Conservation (phyloP, 1,139 yeast species). For the Yamadazyma oceani region DNA sequence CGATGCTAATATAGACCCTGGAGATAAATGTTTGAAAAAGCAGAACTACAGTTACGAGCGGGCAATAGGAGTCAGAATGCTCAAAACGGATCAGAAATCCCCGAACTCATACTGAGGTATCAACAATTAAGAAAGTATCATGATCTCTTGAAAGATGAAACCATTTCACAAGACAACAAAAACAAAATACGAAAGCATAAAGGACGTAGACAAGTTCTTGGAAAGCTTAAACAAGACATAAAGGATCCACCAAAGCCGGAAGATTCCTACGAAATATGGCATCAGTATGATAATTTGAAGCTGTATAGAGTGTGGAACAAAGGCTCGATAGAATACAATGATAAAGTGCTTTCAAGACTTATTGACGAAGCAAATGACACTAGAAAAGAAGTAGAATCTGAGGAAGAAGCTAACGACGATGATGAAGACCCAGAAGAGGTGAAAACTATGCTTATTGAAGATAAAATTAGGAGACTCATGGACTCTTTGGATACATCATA, state of each 20-base stretch:
- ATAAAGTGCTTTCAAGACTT: slow-evolving; percentile 6
- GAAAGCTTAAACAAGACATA: slow-evolving; percentile 9
- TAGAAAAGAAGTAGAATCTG: slow-evolving; percentile 6
- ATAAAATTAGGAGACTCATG: slow-evolving; percentile 16
- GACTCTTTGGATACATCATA: slow-evolving; percentile 22
- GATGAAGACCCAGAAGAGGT: slow-evolving; percentile 12
- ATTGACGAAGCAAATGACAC: slow-evolving; percentile 4
- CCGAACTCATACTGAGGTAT: slow-evolving; percentile 4
- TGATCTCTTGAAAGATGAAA: slow-evolving; percentile 7
- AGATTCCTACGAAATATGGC: slow-evolving; percentile 41
- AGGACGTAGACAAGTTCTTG: slow-evolving; percentile 16
- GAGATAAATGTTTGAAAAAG: slow-evolving; percentile 1
- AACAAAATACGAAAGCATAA: slow-evolving; percentile 13
- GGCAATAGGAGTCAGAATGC: background rate
- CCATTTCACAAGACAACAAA: slow-evolving; percentile 11
- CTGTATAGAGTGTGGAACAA: slow-evolving; percentile 11
- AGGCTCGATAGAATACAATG: slow-evolving; percentile 10
- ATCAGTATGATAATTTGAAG: slow-evolving; percentile 19
- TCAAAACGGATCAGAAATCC: background rate
- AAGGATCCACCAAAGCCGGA: slow-evolving; percentile 21
- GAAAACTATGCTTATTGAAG: slow-evolving; percentile 8
- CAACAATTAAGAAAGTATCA: slow-evolving; percentile 5
- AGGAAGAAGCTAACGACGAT: slow-evolving; percentile 7
- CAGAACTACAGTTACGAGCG: background rate
- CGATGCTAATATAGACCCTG: background rate